Percentiles rank a stretch among this genome's conserved stretches.
These are phyloP conservation scores for Amanita molliuscula DNA, from an alignment of 768 basidiomycete genomes.

Conservation along the genomic window DNA sequence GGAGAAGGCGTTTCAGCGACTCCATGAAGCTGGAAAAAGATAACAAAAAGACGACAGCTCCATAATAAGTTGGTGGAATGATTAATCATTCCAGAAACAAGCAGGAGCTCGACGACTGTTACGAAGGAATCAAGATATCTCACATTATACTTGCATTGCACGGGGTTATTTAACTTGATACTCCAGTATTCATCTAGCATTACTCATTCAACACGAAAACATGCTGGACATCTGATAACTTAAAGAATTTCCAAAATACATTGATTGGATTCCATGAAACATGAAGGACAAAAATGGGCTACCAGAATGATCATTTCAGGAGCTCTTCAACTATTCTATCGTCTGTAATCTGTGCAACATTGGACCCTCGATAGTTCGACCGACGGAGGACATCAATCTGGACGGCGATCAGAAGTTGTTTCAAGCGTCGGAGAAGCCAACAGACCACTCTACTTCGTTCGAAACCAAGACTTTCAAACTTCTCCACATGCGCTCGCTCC, in stretches of 20 bases:
- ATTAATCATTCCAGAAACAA: too few species aligned
- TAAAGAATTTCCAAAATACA: background rate
- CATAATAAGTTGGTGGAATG: background rate
- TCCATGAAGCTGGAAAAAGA: background rate
- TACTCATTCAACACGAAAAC: background rate
- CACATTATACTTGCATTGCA: too few species aligned
- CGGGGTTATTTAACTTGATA: too few species aligned
- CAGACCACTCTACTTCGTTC: conserved; percentile 76
- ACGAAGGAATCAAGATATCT: too few species aligned
- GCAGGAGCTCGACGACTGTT: too few species aligned
- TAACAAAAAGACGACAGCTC: background rate
- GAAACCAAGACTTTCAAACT: conserved; percentile 80
- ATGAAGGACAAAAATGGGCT: background rate
- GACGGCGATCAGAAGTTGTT: background rate
- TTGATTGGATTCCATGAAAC: background rate
- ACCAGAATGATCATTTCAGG: conserved; percentile 35
- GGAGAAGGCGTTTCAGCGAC: background rate
- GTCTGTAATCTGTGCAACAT: conserved; percentile 70
- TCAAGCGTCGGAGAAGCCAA: conserved; percentile 12
- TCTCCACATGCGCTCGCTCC: conserved; percentile 72
- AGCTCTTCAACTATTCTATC: conserved; percentile 83
- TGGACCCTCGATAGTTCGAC: conserved; percentile 79
- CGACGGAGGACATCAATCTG: conserved; percentile 85
- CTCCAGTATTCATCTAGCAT: too few species aligned
- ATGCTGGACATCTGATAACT: background rate